Evolutionary conservation across 2,329 filamentous ascomycete genomes (phyloP), one percentile per base, ranked within the genome.

Genomic region (Phyllosticta citrichinensis): DNA sequence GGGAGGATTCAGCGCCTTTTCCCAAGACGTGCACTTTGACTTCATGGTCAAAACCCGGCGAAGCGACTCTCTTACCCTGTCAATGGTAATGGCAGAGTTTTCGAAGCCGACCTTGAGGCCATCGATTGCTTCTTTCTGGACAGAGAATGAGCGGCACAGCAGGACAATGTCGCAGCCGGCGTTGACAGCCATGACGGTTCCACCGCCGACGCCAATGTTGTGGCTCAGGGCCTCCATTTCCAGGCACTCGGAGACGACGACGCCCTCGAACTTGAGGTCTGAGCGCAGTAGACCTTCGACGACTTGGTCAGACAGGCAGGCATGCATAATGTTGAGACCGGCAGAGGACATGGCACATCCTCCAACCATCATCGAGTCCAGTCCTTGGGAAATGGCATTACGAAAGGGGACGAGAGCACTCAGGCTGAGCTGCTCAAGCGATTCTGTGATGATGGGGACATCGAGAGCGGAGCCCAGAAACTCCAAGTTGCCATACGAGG

Each of bases 221-320:
- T 96, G 90, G 65, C 91, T 94, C 9, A 97, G 81, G 0, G 92
- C 91, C 69, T 97, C 92, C 93, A 97, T 97, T 72, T 97, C 93
- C 8, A 97, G 77, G 66, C 93, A 97, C 70, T 97, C 93, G 0
- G 92, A 97, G 56, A 97, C 91, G 24, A 94, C 91, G 2, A 97
- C 92, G 1, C 93, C 93, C 56, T 90, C 84, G 68, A 97, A 97
- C 2, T 88, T 88, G 24, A 97, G 82, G 65, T 97, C 91, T 63
- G 88, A 87, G n/a, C 93, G 84, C 3, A 97, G 79, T 22, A 97
- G 77, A 62, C 94, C 91, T 69, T 96, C 89, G 2, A 97, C 91
- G 1, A 97, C 91, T 72, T 96, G 91, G 66, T 97, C 88, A 0
- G 90, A 95, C 2, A 97, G 79, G 71, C 90, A 97, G 30, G 93